Conservation (phyloP, 192 early-diverging fungal species). For the Oehlia diaphana region DNA sequence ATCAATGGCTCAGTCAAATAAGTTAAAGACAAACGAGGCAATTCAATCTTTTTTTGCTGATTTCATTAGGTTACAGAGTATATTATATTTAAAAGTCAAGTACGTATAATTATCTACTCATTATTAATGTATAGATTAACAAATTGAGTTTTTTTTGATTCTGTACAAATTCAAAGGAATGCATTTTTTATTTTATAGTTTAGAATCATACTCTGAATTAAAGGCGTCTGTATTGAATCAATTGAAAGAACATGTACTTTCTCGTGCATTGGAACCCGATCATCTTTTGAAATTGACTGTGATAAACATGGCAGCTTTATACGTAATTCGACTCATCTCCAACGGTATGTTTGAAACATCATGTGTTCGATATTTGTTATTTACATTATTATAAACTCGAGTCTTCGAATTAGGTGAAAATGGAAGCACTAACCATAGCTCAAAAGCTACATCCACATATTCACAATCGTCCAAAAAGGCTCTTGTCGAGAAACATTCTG, state of each 20-base stretch:
- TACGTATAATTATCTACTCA: constrained; percentile 30
- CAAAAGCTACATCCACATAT: neutral
- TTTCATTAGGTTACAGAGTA: constrained; percentile 42
- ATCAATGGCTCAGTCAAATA: constrained; percentile 24
- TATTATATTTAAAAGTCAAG: constrained; percentile 37
- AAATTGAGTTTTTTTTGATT: constrained; percentile 4
- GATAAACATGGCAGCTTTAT: constrained; percentile 29
- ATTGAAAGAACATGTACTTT: constrained; percentile 13
- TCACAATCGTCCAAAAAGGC: constrained; percentile 23
- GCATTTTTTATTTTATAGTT: constrained; percentile 10
- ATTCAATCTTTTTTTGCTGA: constrained; percentile 36
- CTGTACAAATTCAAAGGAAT: neutral
- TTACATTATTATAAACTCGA: neutral
- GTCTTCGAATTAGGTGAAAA: constrained; percentile 13
- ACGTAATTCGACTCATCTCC: constrained; percentile 20
- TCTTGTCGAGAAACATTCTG: constrained; percentile 27
- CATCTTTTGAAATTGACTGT: constrained; percentile 26
- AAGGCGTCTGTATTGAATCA: constrained; percentile 18
- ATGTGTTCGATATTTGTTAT: neutral
- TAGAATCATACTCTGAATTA: constrained; percentile 23
- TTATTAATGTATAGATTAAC: neutral
- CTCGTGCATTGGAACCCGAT: constrained; percentile 19
- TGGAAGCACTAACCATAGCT: neutral
- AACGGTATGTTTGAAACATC: constrained; percentile 11
- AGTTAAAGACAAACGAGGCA: constrained; percentile 31